A percentile compares a stretch with the other conserved stretches of the same genome.
These are phyloP conservation scores for Pleodorina starrii DNA, from an alignment of 139 green algal species.

Conservation along the genomic window DNA sequence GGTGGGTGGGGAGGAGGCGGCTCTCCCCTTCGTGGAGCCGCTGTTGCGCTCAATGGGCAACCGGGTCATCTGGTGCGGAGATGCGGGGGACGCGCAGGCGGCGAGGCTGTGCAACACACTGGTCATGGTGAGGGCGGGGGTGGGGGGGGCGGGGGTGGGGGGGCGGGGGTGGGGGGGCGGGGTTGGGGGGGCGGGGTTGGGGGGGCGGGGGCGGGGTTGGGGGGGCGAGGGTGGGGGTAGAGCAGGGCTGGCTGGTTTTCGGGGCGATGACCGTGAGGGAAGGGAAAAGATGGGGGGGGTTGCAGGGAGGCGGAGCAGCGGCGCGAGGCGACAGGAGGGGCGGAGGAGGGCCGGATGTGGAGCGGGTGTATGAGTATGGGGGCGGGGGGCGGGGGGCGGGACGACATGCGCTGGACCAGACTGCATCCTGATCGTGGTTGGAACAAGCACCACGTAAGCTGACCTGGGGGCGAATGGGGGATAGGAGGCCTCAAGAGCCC, in stretches of 20 bases:
- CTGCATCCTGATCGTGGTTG: too few relatives aligned
- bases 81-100: constrained; percentile 35
- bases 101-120: constrained; percentile 35
- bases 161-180: neutral
- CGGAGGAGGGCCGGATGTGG: too few relatives aligned
- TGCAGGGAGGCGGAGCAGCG: too few relatives aligned
- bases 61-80: constrained; percentile 69
- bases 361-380: too few relatives aligned
- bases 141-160: neutral
- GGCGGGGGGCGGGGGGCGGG: too few relatives aligned
- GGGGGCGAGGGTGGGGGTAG: neutral
- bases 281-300: neutral
- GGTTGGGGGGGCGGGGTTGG: neutral
- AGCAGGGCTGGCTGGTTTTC: neutral
- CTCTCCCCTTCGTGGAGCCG: constrained; percentile 37
- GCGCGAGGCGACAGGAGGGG: neutral
- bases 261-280: too few relatives aligned
- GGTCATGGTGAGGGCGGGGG: neutral
- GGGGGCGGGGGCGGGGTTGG: neutral
- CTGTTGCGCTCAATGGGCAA: constrained; percentile 78
- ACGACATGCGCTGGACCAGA: too few relatives aligned
- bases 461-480: too few relatives aligned
- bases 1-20: constrained; percentile 74
- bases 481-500: too few relatives aligned
- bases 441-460: too few relatives aligned